Conservation (phyloP, 768 basidiomycete genomes). For the Termitomyces sp. region DNA sequence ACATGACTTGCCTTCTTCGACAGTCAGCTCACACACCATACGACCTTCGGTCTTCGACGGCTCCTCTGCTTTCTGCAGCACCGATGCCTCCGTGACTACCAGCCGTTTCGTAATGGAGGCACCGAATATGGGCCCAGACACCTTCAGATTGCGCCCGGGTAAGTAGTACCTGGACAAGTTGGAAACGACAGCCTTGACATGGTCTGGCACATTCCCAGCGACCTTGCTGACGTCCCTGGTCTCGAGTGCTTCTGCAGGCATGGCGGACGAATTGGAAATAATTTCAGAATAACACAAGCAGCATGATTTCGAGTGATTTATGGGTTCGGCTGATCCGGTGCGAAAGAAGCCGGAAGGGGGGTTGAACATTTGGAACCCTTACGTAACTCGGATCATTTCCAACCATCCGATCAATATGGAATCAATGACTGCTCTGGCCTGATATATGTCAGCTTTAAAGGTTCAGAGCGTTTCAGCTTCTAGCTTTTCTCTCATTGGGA, state of each 20-base stretch:
- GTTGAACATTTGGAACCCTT: neutral
- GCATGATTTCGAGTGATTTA: conserved; percentile 1
- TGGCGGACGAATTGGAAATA: neutral
- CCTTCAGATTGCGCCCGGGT: neutral
- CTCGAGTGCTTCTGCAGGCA: conserved; percentile 3
- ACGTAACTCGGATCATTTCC: neutral
- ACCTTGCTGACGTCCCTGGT: conserved; percentile 16
- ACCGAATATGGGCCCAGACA: conserved; percentile 14
- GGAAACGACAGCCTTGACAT: conserved; percentile 21
- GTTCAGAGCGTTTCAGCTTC: too few species aligned
- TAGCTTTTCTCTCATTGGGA: too few species aligned
- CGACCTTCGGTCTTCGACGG: conserved; percentile 35
- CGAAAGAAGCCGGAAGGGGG: conserved; percentile 4
- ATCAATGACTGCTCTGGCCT: neutral
- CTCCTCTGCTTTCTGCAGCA: conserved; percentile 38
- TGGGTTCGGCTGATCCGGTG: conserved; percentile 4
- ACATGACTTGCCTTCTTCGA: conserved; percentile 31
- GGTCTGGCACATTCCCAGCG: conserved; percentile 23
- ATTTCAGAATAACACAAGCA: neutral
- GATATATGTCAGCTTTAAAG: neutral
- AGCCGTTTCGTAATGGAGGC: conserved; percentile 15
- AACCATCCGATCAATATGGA: neutral
- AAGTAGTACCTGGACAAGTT: conserved; percentile 13
- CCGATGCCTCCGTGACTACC: conserved; percentile 33
- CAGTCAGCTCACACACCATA: conserved; percentile 37